phyloP scores from a whole-genome alignment of 164 flowering plant genomes.

The Sextonia rubra region DNA sequence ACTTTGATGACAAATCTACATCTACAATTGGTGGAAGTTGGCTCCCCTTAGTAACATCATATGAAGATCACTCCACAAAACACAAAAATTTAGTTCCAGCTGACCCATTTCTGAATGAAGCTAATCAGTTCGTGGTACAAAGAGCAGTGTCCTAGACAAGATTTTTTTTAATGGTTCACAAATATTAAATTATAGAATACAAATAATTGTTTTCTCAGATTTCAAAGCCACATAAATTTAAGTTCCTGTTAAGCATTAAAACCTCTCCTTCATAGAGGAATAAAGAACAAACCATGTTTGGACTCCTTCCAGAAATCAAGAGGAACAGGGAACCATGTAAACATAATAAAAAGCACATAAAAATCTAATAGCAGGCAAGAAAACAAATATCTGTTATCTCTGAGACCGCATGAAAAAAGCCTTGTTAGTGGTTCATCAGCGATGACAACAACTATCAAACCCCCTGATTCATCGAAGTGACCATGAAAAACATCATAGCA shows the following conservation, averaged over 20 bases:
- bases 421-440: background rate
- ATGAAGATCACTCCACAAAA: background rate
- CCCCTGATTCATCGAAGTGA: conserved; percentile 2
- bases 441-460: conserved; percentile 7
- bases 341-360: background rate
- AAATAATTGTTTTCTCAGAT: too few species aligned
- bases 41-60: background rate
- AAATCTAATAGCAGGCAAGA: background rate
- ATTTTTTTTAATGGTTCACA: background rate
- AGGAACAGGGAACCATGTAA: background rate
- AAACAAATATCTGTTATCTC: conserved; percentile 1
- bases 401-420: background rate
- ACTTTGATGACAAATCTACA: background rate
- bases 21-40: background rate
- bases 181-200: background rate
- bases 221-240: background rate
- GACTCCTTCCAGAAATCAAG: background rate
- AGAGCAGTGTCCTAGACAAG: background rate
- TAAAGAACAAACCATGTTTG: conserved; percentile 3
- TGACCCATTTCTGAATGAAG: background rate
- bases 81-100: background rate
- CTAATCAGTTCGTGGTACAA: background rate
- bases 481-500: background rate
- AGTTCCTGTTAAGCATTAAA: conserved; percentile 3
- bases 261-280: conserved; percentile 5